A percentile compares a stretch with the other conserved stretches of the same genome.
phyloP scores from a whole-genome alignment of 2,329 filamentous ascomycete genomes.

The Penicillium hesseltinei region DNA sequence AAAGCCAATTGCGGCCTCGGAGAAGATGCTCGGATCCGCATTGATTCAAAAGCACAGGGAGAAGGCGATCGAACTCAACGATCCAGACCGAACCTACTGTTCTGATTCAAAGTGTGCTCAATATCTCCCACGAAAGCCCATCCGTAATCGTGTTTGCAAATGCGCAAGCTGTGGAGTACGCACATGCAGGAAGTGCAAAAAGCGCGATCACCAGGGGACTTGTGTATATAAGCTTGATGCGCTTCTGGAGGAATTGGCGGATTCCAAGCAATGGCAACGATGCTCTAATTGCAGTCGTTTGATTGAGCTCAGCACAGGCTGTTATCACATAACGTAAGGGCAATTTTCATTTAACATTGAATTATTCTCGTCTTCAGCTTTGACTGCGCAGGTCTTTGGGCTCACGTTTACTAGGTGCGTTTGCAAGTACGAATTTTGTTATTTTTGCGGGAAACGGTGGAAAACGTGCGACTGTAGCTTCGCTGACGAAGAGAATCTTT shows the following conservation, averaged over 20 bases:
- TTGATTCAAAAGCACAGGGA: not conserved
- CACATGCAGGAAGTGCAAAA: conserved; percentile 4
- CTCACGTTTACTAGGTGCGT: conserved; percentile 1
- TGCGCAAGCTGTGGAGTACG: not conserved
- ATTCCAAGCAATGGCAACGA: not conserved
- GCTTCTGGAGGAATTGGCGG: conserved; percentile 1
- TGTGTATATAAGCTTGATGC: not conserved
- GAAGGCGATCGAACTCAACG: not conserved
- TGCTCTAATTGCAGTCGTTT: conserved; percentile 2
- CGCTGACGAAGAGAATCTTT: not conserved
- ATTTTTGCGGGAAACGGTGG: not conserved
- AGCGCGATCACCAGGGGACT: not conserved
- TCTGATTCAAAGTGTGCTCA: not conserved
- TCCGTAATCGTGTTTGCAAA: not conserved
- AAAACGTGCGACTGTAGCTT: not conserved
- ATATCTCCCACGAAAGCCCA: not conserved
- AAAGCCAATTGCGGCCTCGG: not conserved
- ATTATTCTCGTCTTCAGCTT: not conserved
- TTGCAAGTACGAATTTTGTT: conserved; percentile 4
- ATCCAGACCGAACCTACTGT: conserved; percentile 3
- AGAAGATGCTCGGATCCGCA: not conserved
- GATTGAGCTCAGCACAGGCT: conserved; percentile 3
- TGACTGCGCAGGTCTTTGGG: not conserved
- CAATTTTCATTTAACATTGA: not conserved
- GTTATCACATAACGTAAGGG: conserved; percentile 5